phyloP scores from a whole-genome alignment of 108 stramenopile species.

The Cyclotella baltica region DNA sequence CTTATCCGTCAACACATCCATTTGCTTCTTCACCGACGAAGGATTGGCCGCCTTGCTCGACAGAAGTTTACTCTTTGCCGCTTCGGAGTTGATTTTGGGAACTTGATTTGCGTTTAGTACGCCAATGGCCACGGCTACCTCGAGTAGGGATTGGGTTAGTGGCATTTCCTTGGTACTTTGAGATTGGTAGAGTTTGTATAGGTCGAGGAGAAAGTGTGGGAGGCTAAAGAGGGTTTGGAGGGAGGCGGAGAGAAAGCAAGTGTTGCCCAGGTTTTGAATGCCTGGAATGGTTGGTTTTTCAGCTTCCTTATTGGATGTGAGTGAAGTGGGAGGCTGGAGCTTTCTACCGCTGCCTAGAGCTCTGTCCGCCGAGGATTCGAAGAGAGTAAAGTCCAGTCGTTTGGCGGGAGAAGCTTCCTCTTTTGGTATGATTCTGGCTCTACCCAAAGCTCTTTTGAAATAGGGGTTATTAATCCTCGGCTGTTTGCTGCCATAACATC shows the following conservation, averaged over 20 bases:
- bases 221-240: slow-evolving; percentile 77
- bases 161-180: slow-evolving; percentile 28
- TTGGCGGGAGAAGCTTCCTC: slow-evolving; percentile 7
- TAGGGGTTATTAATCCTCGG: too few species aligned
- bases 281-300: slow-evolving; percentile 34
- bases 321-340: neutral
- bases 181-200: slow-evolving; percentile 36
- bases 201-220: slow-evolving; percentile 39
- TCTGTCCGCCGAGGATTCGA: slow-evolving; percentile 22
- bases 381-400: slow-evolving; percentile 20
- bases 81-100: slow-evolving; percentile 19
- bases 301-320: neutral
- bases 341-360: slow-evolving; percentile 16
- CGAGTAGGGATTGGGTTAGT: slow-evolving; percentile 42
- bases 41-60: slow-evolving; percentile 44
- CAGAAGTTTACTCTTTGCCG: slow-evolving; percentile 24
- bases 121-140: slow-evolving; percentile 47
- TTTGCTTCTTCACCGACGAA: slow-evolving; percentile 60
- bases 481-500: neutral
- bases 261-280: slow-evolving; percentile 80
- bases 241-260: slow-evolving; percentile 84
- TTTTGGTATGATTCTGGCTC: too few species aligned
- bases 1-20: slow-evolving; percentile 67
- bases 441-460: too few species aligned
- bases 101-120: slow-evolving; percentile 26